Evolutionary conservation across 225 moss, liverwort and hornwort species (phyloP), one percentile per base, ranked within the genome.

Genomic region (Pleurozium schreberi): DNA sequence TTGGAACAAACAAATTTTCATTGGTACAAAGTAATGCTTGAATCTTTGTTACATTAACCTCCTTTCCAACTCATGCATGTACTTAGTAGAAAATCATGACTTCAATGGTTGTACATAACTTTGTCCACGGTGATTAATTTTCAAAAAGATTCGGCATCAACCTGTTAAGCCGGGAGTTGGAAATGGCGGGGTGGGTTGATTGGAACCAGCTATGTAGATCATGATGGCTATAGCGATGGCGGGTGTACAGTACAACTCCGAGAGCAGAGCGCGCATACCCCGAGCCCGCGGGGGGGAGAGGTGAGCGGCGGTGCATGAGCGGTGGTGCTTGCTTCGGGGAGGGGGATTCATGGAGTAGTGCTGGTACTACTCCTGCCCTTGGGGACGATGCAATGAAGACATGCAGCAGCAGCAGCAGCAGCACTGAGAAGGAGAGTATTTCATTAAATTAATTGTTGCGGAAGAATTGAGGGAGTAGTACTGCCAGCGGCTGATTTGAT

Each of bases 241-340:
- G 87, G 80, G 53, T 50, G 87, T 89, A 69, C 88, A 88, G 90
- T 89, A 90, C 90, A 84, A 69, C 79, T 30, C 30, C 84, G 69
- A 49, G 87, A 58, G 84, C 68, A 6, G 77, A 81, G 90, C 75
- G 89, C 89, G 82, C 80, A 40, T 40, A 40, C 40, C 4, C n/a
- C 18, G 40, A 58, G 80, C 12, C 28, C 80, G 80, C 81, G 85
- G 65, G 69, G 68, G 18, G 12, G 62, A 40, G 84, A 71, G 85
- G 83, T 27, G 40, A 80, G 92, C 80, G 58, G 79, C 69, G 81
- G 38, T 63, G 63, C 61, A 14, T 73, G 87, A 84, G 83, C 66
- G 91, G 91, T 91, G 91, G 65, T 81, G 85, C 81, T 91, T 71
- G 84, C 87, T 89, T 73, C 71, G 88, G 81, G 62, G 76, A 68